Evolutionary conservation across 1,284 basidiomycete species (phyloP).

Genomic region (Papiliotrema terrestris): DNA sequence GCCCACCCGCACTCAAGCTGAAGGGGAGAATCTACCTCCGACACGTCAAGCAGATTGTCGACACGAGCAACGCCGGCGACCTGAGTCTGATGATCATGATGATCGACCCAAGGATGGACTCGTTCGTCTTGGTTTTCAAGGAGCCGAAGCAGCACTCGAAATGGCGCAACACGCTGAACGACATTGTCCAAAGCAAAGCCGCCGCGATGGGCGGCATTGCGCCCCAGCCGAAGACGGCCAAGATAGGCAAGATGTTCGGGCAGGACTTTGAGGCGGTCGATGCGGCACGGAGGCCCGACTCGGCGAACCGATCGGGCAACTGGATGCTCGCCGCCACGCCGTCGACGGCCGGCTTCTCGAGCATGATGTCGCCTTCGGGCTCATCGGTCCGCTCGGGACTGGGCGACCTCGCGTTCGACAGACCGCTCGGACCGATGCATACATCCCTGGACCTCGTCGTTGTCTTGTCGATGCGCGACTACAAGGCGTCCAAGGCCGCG

Average conservation of each 20-base stretch:
- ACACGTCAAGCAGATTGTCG: conserved; percentile 82
- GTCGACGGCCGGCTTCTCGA: background rate
- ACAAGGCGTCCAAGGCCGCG: conserved; percentile 66
- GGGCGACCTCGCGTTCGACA: conserved; percentile 29
- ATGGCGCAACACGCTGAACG: conserved; percentile 76
- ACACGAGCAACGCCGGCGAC: conserved; percentile 71
- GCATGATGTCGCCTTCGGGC: background rate
- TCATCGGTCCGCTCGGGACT: background rate
- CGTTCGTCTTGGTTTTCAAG: conserved; percentile 90
- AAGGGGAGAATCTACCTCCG: conserved; percentile 93
- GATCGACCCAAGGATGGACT: conserved; percentile 79
- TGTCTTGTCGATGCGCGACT: conserved; percentile 80
- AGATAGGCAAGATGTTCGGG: conserved; percentile 27
- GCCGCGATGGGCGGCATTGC: conserved; percentile 3
- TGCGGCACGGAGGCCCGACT: background rate
- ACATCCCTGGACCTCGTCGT: conserved; percentile 88
- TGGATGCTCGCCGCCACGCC: background rate
- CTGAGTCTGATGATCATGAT: conserved; percentile 89
- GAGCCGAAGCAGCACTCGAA: conserved; percentile 81
- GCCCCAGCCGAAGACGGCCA: conserved; percentile 10
- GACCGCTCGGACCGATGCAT: conserved; percentile 64
- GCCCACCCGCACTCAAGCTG: conserved; percentile 76
- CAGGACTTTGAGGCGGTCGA: conserved; percentile 7
- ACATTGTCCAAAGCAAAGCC: conserved; percentile 55
- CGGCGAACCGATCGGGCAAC: background rate